Percentiles rank a stretch among this genome's conserved stretches.
Evolutionary conservation across 208 protist genomes (phyloP).

Genomic region (Angomonas desouzai): DNA sequence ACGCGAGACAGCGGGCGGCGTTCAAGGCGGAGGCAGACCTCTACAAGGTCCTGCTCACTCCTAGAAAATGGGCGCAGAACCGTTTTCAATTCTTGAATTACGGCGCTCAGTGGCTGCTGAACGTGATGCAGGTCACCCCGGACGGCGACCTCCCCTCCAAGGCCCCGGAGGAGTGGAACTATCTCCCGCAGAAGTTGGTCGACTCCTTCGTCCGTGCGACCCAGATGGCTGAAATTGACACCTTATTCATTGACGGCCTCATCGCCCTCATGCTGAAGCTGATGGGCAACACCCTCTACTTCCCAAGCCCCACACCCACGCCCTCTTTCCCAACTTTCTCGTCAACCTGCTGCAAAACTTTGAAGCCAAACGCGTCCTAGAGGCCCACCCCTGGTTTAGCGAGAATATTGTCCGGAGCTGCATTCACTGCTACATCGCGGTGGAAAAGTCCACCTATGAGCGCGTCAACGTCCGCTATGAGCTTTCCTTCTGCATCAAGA

Average conservation of each 20-base stretch:
- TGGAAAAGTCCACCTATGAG: constrained; percentile 87
- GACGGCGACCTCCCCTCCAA: constrained; percentile 40
- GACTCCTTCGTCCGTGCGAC: constrained; percentile 69
- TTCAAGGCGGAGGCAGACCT: constrained; percentile 51
- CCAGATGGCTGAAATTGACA: constrained; percentile 50
- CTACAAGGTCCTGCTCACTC: constrained; percentile 57
- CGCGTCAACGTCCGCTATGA: constrained; percentile 79
- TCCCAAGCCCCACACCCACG: constrained; percentile 88
- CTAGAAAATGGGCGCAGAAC: constrained; percentile 28
- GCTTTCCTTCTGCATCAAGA: constrained; percentile 73
- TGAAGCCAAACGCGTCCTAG: constrained; percentile 43
- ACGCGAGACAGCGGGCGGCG: constrained; percentile 37
- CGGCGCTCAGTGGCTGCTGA: constrained; percentile 74
- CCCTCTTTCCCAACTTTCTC: constrained; percentile 74
- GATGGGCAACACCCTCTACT: constrained; percentile 89
- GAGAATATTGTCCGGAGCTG: constrained; percentile 73
- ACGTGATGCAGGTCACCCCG: constrained; percentile 49
- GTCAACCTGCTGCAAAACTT: constrained; percentile 48
- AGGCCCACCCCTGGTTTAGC: constrained; percentile 77
- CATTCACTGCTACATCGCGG: constrained; percentile 87
- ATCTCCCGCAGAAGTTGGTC: constrained; percentile 82
- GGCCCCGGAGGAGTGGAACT: constrained; percentile 65
- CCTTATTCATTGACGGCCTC: constrained; percentile 53
- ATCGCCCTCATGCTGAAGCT: constrained; percentile 82
- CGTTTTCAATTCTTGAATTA: constrained; percentile 69